These are phyloP conservation scores for Tephrocybe sp. DNA, from an alignment of 768 basidiomycete species.

Conservation along the genomic window DNA sequence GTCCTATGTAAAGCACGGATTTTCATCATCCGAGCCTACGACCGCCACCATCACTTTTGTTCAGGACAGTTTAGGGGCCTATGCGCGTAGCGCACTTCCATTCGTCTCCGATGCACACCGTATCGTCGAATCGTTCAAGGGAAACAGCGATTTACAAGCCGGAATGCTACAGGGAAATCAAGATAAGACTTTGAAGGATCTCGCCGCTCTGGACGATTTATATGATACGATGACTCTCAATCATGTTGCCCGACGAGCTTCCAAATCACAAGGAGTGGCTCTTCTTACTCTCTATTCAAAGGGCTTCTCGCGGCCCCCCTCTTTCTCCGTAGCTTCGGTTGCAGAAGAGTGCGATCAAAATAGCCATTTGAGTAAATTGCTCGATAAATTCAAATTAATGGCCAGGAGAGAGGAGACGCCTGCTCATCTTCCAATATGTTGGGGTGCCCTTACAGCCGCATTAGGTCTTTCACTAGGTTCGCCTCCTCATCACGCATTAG, in stretches of 20 bases:
- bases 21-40: slow-evolving; percentile 35
- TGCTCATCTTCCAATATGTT: slow-evolving; percentile 90
- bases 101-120: slow-evolving; percentile 76
- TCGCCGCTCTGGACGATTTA: slow-evolving; percentile 64
- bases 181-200: slow-evolving; percentile 32
- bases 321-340: slow-evolving; percentile 23
- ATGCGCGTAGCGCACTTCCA: slow-evolving; percentile 71
- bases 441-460: slow-evolving; percentile 81
- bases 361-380: slow-evolving; percentile 34
- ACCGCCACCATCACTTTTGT: slow-evolving; percentile 56
- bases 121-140: slow-evolving; percentile 28
- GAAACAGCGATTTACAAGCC: not conserved
- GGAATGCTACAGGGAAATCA: slow-evolving; percentile 15
- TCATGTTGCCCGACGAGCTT: slow-evolving; percentile 84
- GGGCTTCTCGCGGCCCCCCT: slow-evolving; percentile 64
- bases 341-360: slow-evolving; percentile 23
- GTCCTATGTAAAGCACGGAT: slow-evolving; percentile 85
- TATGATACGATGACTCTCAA: slow-evolving; percentile 89
- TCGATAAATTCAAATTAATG: slow-evolving; percentile 67
- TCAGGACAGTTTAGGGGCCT: slow-evolving; percentile 70
- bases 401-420: slow-evolving; percentile 61
- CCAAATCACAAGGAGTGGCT: slow-evolving; percentile 88
- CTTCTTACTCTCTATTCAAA: slow-evolving; percentile 85
- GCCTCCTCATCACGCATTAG: slow-evolving; percentile 5
- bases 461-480: slow-evolving; percentile 72